Evolutionary conservation across 73 alveolate genomes (phyloP), one percentile per base, ranked within the genome.

Genomic region (Diophrys appendiculata): DNA sequence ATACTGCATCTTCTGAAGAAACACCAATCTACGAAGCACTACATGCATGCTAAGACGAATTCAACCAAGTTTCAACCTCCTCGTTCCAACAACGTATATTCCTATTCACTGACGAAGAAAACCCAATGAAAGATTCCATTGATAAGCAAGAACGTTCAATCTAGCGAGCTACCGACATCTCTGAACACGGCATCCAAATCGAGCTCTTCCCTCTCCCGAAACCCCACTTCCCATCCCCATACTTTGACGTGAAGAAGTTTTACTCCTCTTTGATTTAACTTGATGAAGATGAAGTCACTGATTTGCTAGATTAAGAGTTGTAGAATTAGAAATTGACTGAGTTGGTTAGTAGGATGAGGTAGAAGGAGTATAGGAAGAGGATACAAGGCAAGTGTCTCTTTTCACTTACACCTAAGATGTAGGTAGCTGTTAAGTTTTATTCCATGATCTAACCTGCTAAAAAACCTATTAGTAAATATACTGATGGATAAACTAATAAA

Each of bases 71-170:
- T 72, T 98, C 95, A 67, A 94, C 88, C 65, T 88, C 94, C 70
- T 80, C 89, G 64, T 97, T 67, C 80, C 88, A 78, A 67, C 93
- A 97, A 92, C 84, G 99, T 77, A 93, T 97, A 22, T 96, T 97
- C 86, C 80, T 97, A 60, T 97, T 97, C 90, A 97, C 99, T 33
- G 93, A 96, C 80, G 96, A 95, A 64, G 99, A 97, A 78, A 88
- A 95, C 33, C 99, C 99, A 0, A 89, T 91, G 69, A 70, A 32
- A 26, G 87, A 78, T 56, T 86, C 82, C 54, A 18, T 11, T 11
- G 60, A 18, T 11, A 18, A 43, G 60, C 60, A 43, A 43, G n/a
- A 43, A 18, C 5, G 97, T 95, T 28, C 95, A 78, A 33, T 82
- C 79, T 88, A 96, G 93, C 83, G 97, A 75, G 99, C 98, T 18